A percentile compares a stretch with the other conserved stretches of the same genome.
phyloP scores from a whole-genome alignment of 805 yeast species.

The Ogataea trehaloabstinens region DNA sequence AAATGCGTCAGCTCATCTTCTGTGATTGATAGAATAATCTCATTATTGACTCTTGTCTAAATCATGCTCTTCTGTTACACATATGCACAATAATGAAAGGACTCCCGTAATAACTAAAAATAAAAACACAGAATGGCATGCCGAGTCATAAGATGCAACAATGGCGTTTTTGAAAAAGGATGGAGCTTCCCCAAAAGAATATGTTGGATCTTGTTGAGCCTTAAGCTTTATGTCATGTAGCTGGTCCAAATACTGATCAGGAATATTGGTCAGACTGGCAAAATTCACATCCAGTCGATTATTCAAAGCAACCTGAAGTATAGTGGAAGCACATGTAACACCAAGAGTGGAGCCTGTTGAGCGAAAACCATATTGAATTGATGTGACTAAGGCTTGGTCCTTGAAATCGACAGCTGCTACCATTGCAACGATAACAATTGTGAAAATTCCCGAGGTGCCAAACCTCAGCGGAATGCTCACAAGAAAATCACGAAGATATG shows the following conservation, averaged over 20 bases:
- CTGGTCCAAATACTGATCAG: constrained; percentile 10
- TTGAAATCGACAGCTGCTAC: constrained; percentile 69
- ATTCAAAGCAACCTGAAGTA: constrained; percentile 34
- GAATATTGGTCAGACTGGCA: constrained; percentile 8
- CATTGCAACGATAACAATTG: constrained; percentile 69
- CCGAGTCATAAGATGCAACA: constrained; percentile 45
- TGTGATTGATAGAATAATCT: too few relatives aligned
- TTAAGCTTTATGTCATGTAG: constrained; percentile 9
- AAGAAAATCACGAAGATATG: constrained; percentile 38
- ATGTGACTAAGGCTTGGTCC: constrained; percentile 81
- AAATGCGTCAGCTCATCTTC: too few relatives aligned
- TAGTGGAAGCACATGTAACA: constrained; percentile 47
- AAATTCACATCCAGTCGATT: constrained; percentile 12
- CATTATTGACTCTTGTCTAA: too few relatives aligned
- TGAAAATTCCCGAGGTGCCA: constrained; percentile 64
- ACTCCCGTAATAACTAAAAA: constrained; percentile 30
- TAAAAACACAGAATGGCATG: constrained; percentile 51
- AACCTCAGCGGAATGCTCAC: constrained; percentile 55
- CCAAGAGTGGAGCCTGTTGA: constrained; percentile 56
- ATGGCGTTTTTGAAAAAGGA: constrained; percentile 43
- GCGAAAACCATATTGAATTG: constrained; percentile 75
- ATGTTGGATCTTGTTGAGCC: constrained; percentile 23
- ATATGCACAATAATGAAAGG: constrained; percentile 9
- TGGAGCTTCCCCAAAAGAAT: constrained; percentile 43
- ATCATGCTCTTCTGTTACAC: constrained; percentile 11